phyloP scores from a whole-genome alignment of 78 protist species.

The Dictyostelium firmibasis region DNA sequence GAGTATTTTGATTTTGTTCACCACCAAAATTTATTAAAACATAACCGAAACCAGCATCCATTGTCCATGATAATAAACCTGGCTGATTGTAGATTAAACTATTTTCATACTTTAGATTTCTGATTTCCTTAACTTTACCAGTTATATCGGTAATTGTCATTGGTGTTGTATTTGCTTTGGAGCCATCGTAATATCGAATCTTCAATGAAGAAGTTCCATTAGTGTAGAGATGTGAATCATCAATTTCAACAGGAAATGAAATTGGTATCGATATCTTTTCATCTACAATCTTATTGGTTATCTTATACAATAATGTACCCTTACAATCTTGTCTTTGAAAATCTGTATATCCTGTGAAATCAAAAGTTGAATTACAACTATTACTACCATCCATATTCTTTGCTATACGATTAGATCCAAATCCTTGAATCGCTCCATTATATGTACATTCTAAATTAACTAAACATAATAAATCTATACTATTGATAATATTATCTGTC shows the following conservation, averaged over 20 bases:
- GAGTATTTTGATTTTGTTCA: background rate
- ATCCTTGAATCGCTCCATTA: constrained; percentile 6
- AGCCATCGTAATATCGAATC: background rate
- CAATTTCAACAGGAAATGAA: background rate
- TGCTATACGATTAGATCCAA: background rate
- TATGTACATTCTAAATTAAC: background rate
- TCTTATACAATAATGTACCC: background rate
- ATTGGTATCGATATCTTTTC: background rate
- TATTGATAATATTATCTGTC: background rate
- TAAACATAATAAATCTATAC: background rate
- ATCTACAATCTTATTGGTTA: background rate
- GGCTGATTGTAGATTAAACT: background rate
- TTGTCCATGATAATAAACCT: background rate
- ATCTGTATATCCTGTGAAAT: constrained; percentile 3
- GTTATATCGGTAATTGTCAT: background rate
- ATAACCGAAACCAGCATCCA: background rate
- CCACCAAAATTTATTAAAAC: background rate
- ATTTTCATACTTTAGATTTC: background rate
- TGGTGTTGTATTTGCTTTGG: background rate
- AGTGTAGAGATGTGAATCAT: background rate
- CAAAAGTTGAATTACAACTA: constrained; percentile 6
- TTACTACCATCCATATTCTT: background rate
- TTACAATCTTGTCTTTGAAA: background rate
- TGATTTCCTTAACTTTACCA: background rate
- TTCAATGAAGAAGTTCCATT: constrained; percentile 1